These are phyloP conservation scores for Linum trigynum DNA, from an alignment of 345 rosid species.

Conservation along the genomic window DNA sequence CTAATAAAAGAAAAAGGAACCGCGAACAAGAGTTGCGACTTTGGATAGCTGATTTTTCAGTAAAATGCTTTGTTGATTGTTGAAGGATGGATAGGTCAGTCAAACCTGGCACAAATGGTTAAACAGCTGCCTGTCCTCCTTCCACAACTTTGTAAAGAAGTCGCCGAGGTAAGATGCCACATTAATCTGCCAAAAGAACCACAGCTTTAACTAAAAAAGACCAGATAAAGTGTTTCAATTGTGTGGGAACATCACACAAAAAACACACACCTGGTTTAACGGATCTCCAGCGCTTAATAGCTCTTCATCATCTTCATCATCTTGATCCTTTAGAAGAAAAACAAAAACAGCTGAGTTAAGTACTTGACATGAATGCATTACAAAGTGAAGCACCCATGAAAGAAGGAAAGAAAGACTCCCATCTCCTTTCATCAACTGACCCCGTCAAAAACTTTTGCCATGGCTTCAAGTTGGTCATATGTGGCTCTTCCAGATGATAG, in stretches of 20 bases:
- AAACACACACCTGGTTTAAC: neutral
- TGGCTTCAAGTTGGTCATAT: constrained; percentile 1
- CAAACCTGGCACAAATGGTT: constrained; percentile 64
- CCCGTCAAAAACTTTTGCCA: constrained; percentile 3
- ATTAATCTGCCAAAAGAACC: constrained; percentile 45
- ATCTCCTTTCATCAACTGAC: neutral
- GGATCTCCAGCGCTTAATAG: neutral
- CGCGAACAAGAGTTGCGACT: neutral
- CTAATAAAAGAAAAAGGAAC: neutral
- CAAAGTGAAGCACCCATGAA: neutral
- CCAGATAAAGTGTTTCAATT: neutral
- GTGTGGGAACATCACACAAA: neutral
- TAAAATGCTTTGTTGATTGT: neutral
- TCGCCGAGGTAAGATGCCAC: constrained; percentile 57
- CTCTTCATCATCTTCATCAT: neutral
- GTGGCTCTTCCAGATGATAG: neutral
- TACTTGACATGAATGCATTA: neutral
- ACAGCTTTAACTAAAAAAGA: neutral
- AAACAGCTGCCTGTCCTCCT: constrained; percentile 41
- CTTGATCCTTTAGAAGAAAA: neutral
- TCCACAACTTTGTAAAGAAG: constrained; percentile 46
- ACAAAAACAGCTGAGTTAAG: neutral
- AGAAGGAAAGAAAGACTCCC: neutral
- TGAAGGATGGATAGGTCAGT: neutral
- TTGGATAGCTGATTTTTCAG: neutral